Conservation (phyloP, 257 asterid genomes). For the Solanum rostratum region DNA sequence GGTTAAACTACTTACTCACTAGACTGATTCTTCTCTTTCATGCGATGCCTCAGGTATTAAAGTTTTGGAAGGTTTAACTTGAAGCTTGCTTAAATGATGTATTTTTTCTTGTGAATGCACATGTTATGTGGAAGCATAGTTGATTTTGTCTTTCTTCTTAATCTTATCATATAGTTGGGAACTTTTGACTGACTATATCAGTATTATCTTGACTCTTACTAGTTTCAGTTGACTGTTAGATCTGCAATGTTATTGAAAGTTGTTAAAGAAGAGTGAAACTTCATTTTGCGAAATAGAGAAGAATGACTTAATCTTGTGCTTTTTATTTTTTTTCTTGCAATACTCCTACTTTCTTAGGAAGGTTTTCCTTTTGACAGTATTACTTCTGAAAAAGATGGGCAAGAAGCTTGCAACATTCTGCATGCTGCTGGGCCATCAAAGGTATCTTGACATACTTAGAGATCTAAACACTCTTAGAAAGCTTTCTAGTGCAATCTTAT, state of each 20-base stretch:
- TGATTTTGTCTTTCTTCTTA: not conserved
- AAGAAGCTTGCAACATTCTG: conserved; percentile 84
- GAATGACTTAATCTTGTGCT: not conserved
- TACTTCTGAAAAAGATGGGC: conserved; percentile 79
- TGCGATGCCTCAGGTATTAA: not conserved
- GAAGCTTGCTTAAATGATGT: not conserved
- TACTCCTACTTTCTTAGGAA: not conserved
- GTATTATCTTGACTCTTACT: not conserved
- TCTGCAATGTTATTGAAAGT: not conserved
- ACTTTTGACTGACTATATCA: not conserved
- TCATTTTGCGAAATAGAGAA: not conserved
- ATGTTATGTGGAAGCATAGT: not conserved
- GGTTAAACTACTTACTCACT: not conserved
- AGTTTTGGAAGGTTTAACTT: not conserved
- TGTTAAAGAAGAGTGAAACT: not conserved
- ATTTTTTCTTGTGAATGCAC: not conserved
- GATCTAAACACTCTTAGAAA: not conserved
- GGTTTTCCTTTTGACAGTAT: conserved; percentile 34
- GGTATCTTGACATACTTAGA: conserved; percentile 33
- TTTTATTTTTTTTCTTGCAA: not conserved
- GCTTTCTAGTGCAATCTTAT: not conserved
- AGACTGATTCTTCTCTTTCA: not conserved
- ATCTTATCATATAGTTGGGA: not conserved
- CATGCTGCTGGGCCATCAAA: conserved; percentile 98
- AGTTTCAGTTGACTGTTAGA: not conserved